Percentiles rank a stretch among this genome's conserved stretches.
phyloP scores from a whole-genome alignment of 805 yeast genomes.

The Teunomyces aglyptinius region DNA sequence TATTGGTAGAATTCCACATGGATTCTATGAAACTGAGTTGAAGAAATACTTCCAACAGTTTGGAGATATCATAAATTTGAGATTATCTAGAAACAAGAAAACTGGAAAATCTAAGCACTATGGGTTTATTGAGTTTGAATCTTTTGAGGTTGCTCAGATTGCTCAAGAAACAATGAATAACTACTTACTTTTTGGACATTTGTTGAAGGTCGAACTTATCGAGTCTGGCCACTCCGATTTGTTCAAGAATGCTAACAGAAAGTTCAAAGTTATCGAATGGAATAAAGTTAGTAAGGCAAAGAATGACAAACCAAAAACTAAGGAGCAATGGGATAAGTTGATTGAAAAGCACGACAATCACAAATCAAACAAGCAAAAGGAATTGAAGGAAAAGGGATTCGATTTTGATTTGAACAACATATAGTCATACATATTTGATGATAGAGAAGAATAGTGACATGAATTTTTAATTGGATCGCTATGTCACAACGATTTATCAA shows the following conservation, averaged over 20 bases:
- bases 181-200: constrained; percentile 83
- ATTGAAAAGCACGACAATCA: constrained; percentile 44
- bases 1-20: constrained; percentile 89
- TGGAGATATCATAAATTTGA: constrained; percentile 76
- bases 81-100: constrained; percentile 83
- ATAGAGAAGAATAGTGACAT: background rate
- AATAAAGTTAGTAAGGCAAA: constrained; percentile 49
- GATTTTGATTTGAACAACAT: constrained; percentile 35
- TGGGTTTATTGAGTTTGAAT: constrained; percentile 83
- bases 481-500: too few relatives aligned
- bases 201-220: constrained; percentile 57
- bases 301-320: constrained; percentile 57
- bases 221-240: constrained; percentile 60
- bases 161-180: constrained; percentile 97
- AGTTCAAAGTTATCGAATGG: constrained; percentile 61
- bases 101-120: constrained; percentile 90
- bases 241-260: constrained; percentile 55
- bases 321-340: constrained; percentile 54
- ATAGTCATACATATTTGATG: constrained; percentile 3
- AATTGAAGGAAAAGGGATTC: constrained; percentile 58
- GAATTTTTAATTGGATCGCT: background rate
- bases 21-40: constrained; percentile 82
- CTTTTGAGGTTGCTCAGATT: constrained; percentile 71
- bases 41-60: constrained; percentile 84
- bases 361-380: constrained; percentile 44